Conservation (phyloP, 352 stramenopile species). For the Albugo laibachii region DNA sequence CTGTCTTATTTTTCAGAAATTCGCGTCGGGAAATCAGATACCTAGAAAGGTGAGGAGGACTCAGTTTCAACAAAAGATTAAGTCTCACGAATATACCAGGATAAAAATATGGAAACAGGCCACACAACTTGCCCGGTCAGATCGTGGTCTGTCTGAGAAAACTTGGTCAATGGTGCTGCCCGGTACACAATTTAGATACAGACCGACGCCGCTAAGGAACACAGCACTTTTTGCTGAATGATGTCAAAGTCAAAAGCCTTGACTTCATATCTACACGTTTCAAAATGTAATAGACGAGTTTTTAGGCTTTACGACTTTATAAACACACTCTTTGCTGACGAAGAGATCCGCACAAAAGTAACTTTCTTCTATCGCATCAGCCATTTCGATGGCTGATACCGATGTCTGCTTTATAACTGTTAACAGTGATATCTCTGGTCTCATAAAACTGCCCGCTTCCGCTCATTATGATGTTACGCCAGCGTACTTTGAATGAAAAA, state of each 20-base stretch:
- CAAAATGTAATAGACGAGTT: background rate
- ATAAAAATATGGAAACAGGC: constrained; percentile 40
- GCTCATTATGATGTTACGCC: too few relatives aligned
- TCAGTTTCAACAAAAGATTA: constrained; percentile 9
- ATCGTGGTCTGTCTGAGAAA: constrained; percentile 37
- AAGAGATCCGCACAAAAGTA: constrained; percentile 36
- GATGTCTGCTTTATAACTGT: too few relatives aligned
- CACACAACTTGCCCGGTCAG: constrained; percentile 61
- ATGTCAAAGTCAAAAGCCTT: constrained; percentile 30
- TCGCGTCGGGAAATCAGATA: constrained; percentile 12
- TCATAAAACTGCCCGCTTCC: too few relatives aligned
- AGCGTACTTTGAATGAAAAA: too few relatives aligned
- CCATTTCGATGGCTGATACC: too few relatives aligned
- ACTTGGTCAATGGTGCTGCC: background rate
- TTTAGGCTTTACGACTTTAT: background rate
- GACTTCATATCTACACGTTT: constrained; percentile 15
- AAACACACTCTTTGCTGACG: constrained; percentile 29
- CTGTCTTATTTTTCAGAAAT: constrained; percentile 19
- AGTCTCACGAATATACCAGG: constrained; percentile 10
- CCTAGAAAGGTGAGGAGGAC: constrained; percentile 5
- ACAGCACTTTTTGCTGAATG: constrained; percentile 21
- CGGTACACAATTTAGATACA: constrained; percentile 1
- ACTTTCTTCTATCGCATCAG: constrained; percentile 11
- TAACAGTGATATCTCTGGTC: too few relatives aligned
- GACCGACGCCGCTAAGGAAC: constrained; percentile 25